Conservation (phyloP, 2,329 filamentous ascomycete species). For the Torrubiella hemipterigena region DNA sequence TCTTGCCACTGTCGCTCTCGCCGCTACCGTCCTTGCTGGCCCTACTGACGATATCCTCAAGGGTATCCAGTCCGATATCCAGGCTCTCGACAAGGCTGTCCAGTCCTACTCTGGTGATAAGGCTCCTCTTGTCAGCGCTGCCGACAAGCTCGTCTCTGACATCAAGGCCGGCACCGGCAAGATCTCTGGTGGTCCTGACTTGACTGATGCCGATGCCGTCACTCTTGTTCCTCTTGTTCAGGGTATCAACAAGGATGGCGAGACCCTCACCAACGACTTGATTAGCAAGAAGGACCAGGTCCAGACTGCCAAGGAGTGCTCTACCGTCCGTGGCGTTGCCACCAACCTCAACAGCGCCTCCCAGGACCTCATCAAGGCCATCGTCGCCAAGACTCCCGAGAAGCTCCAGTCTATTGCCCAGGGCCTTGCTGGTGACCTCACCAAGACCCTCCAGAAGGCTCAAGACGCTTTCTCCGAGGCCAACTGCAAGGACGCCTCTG, state of each 20-base stretch:
- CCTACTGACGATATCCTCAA: slow-evolving; percentile 1
- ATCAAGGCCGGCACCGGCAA: slow-evolving; percentile 5
- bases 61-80: slow-evolving; percentile 1
- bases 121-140: slow-evolving; percentile 5
- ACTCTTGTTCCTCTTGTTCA: slow-evolving; percentile 1
- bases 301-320: slow-evolving; percentile 15
- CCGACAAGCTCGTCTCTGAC: slow-evolving; percentile 5
- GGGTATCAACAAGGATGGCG: slow-evolving; percentile 1
- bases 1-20: slow-evolving; percentile 2
- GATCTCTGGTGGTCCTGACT: slow-evolving; percentile 1
- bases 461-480: slow-evolving; percentile 1
- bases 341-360: slow-evolving; percentile 10
- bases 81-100: slow-evolving; percentile 3
- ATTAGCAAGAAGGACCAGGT: slow-evolving; percentile 12
- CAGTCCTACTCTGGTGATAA: slow-evolving; percentile 7
- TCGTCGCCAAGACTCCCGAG: slow-evolving; percentile 13
- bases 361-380: slow-evolving; percentile 13
- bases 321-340: slow-evolving; percentile 12
- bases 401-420: slow-evolving; percentile 12
- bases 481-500: slow-evolving; percentile 4
- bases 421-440: slow-evolving; percentile 11
- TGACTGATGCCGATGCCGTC: slow-evolving; percentile 1
- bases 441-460: slow-evolving; percentile 7
- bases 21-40: slow-evolving; percentile 4
- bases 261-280: slow-evolving; percentile 24